Base-by-base conservation (phyloP, 2,329 filamentous ascomycete species). In the Chrysosporium keratinophilum region DNA sequence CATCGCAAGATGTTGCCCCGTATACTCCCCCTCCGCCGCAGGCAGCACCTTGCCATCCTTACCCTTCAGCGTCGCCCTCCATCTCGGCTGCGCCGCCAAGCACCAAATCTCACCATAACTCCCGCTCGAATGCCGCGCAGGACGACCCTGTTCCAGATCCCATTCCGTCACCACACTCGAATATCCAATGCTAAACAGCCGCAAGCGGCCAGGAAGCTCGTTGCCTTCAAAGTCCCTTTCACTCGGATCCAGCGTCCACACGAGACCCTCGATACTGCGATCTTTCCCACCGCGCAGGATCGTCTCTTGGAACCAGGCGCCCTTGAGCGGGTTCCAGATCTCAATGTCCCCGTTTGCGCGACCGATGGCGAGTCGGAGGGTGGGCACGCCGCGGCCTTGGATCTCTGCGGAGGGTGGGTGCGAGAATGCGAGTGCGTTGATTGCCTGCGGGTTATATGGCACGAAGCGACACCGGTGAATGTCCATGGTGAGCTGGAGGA, bases 91-190 rank as follows among this genome's bases (percentile, higher is more conserved):
- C 12, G 85, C 87, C 55, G 87, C 88, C 63, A 98, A 80, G 71
- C 91, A 97, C 93, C 93, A 98, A 57, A 97, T 91, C 65, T 96
- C 90, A 60, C 89, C 90, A 69, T 95, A 88, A 69, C 94, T 94
- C 44, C 91, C 93, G 63, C 87, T 89, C 15, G 88, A 88, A 69
- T 94, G 86, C 56, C 85, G 81, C 71, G 85, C 80, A 10, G 89
- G 87, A 54, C 81, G 77, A 12, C 87, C 88, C 58, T 83, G 85
- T 60, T 82, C 81, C 20, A 98, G 75, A 72, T 97, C 86, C 93
- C 93, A 98, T 70, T 98, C 93, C 0, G 90, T 96, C 45, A 98
- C 83, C 20, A 85, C 86, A 50, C 86, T 88, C 17, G 90, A 95
- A 67, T 93, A 95, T 54, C 91, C 91, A 65, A 96, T 95, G 70